phyloP scores from a whole-genome alignment of 140 eudicot species.

The Stevia rebaudiana region DNA sequence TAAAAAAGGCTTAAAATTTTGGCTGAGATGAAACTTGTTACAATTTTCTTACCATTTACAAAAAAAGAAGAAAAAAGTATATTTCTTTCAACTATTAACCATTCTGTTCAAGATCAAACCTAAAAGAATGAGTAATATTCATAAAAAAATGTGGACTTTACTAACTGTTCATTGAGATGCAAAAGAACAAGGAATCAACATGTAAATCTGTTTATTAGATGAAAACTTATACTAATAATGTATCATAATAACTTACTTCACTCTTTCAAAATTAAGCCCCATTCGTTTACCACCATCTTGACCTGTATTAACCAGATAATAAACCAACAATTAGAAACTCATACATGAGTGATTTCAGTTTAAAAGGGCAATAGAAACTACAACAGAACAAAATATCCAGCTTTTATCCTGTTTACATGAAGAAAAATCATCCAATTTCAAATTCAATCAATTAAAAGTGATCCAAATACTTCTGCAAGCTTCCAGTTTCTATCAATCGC shows the following conservation, averaged over 20 bases:
- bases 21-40: too few species aligned
- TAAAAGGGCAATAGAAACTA: neutral
- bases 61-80: too few species aligned
- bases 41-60: too few species aligned
- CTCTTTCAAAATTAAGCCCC: slow-evolving; percentile 91
- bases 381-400: neutral
- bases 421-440: neutral
- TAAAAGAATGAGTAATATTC: neutral
- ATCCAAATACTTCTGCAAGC: neutral
- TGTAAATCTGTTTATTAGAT: neutral
- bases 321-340: slow-evolving; percentile 16
- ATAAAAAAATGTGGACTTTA: too few species aligned
- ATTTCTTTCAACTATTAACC: too few species aligned
- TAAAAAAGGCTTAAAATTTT: too few species aligned
- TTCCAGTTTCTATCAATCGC: neutral
- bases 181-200: neutral
- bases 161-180: neutral
- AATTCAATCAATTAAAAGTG: neutral
- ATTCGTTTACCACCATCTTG: slow-evolving; percentile 89
- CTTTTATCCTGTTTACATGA: neutral
- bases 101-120: too few species aligned
- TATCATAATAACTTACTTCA: slow-evolving; percentile 60
- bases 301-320: slow-evolving; percentile 38
- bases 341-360: neutral
- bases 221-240: neutral